Evolutionary conservation across 805 yeast species (phyloP), one percentile per base, ranked within the genome.

Genomic region (Myxozyma vanderwaltii): DNA sequence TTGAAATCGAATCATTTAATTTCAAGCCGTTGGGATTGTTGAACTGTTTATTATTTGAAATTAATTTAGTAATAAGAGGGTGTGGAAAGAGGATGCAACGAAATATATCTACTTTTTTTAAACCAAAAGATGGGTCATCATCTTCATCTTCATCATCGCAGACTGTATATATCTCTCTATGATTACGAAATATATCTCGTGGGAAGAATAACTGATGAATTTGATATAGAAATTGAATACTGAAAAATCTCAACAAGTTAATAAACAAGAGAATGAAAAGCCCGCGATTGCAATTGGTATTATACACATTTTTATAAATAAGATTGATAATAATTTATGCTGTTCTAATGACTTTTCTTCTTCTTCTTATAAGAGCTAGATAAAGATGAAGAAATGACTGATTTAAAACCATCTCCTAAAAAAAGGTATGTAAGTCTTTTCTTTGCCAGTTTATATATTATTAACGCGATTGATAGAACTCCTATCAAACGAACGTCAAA

Each of bases 71-170:
- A n/a, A n/a, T n/a, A n/a, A n/a, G n/a, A n/a, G n/a, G n/a, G n/a
- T n/a, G n/a, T n/a, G n/a, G n/a, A n/a, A n/a, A n/a, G n/a, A n/a
- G n/a, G n/a, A 49, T 49, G 53, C 53, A 49, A 36, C 53, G 53
- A 15, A 49, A 49, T 39, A 49, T 49, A 5, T 49, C 53, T 23
- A 38, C 36, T 4, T 49, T 49, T 38, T 49, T 49, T 36, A 49
- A 27, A 19, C 46, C 53, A 17, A 49, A 49, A 23, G 36, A 39
- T 29, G 44, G 46, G 27, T n/a, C 46, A n/a, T 15, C 46, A n/a
- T n/a, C n/a, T n/a, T n/a, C n/a, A n/a, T n/a, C n/a, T n/a, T n/a
- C n/a, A n/a, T n/a, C n/a, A n/a, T n/a, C n/a, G n/a, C n/a, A n/a
- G n/a, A n/a, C n/a, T n/a, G n/a, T n/a, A n/a, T n/a, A n/a, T 26